A percentile compares a stretch with the other conserved stretches of the same genome.
phyloP scores from a whole-genome alignment of 1,284 basidiomycete genomes.

The Puccinia triticina region DNA sequence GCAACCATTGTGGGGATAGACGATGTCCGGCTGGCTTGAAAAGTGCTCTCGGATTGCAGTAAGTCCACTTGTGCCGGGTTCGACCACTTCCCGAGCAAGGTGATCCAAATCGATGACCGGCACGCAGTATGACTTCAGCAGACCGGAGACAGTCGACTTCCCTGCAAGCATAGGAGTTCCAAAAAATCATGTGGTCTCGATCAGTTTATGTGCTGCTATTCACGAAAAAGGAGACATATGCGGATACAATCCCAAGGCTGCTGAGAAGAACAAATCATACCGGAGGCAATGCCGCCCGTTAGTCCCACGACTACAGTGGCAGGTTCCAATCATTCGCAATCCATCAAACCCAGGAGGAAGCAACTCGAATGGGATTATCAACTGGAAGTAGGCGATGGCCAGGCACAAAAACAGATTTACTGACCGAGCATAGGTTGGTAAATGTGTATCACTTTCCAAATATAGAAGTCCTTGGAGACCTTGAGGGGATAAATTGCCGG shows the following conservation, averaged over 20 bases:
- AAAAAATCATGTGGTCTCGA: neutral
- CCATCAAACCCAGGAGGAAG: too few relatives aligned
- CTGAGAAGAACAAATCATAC: conserved; percentile 58
- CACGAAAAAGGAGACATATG: neutral
- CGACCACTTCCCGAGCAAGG: conserved; percentile 82
- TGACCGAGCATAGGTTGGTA: too few relatives aligned
- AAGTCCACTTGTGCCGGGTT: conserved; percentile 78
- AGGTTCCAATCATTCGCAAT: neutral
- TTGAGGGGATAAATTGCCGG: too few relatives aligned
- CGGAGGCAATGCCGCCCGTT: conserved; percentile 94
- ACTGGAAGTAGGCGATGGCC: too few relatives aligned
- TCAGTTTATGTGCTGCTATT: conserved; percentile 1
- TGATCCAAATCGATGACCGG: conserved; percentile 91
- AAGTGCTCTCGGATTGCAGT: conserved; percentile 66
- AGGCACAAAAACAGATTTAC: too few relatives aligned
- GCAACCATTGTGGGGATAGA: conserved; percentile 69
- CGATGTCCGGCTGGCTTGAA: conserved; percentile 70
- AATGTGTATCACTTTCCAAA: too few relatives aligned
- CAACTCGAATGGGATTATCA: too few relatives aligned
- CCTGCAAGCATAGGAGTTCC: conserved; percentile 53
- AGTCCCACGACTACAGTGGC: conserved; percentile 74
- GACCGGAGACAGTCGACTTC: conserved; percentile 84
- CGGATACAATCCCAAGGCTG: neutral
- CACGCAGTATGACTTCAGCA: conserved; percentile 69
- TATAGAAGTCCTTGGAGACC: too few relatives aligned